A percentile compares a stretch with the other conserved stretches of the same genome.
These are phyloP conservation scores for Boletus speciosus DNA, from an alignment of 768 basidiomycete genomes.

Conservation along the genomic window DNA sequence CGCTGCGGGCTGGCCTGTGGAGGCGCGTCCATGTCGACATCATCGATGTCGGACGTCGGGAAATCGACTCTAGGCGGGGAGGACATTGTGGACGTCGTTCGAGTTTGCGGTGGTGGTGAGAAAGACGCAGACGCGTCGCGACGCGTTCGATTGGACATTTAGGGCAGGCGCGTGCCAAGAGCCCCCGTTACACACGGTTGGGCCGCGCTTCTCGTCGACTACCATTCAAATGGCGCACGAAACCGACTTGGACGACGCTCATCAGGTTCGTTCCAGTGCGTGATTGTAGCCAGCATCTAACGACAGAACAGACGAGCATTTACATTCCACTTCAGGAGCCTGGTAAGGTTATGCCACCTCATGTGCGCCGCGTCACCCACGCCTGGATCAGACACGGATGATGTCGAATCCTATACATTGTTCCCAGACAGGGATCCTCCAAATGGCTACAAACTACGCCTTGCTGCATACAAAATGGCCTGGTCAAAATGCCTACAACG, in stretches of 20 bases:
- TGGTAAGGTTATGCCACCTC: slow-evolving; percentile 15
- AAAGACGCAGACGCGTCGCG: slow-evolving; percentile 44
- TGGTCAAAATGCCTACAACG: slow-evolving; percentile 59
- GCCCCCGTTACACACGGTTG: background rate
- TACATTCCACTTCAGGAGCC: slow-evolving; percentile 27
- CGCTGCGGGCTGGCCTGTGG: slow-evolving; percentile 15
- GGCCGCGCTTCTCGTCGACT: background rate
- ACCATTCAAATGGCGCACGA: slow-evolving; percentile 14
- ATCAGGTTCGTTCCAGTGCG: slow-evolving; percentile 23
- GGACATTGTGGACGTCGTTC: slow-evolving; percentile 41
- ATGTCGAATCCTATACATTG: slow-evolving; percentile 22
- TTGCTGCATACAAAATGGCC: slow-evolving; percentile 51
- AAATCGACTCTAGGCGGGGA: slow-evolving; percentile 64
- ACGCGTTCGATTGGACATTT: slow-evolving; percentile 47
- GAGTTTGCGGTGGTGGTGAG: background rate
- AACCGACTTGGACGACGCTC: slow-evolving; percentile 20
- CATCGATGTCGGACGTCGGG: slow-evolving; percentile 55
- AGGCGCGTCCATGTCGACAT: slow-evolving; percentile 50
- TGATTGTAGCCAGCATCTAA: slow-evolving; percentile 1
- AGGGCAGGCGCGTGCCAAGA: slow-evolving; percentile 38
- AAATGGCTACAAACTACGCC: slow-evolving; percentile 38
- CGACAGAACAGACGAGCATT: slow-evolving; percentile 22
- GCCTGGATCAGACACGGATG: slow-evolving; percentile 10
- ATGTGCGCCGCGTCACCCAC: background rate
- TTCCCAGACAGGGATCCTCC: slow-evolving; percentile 30